A percentile compares a stretch with the other conserved stretches of the same genome.
phyloP scores from a whole-genome alignment of 805 yeast species.

The Kluyveromyces aestuarii region DNA sequence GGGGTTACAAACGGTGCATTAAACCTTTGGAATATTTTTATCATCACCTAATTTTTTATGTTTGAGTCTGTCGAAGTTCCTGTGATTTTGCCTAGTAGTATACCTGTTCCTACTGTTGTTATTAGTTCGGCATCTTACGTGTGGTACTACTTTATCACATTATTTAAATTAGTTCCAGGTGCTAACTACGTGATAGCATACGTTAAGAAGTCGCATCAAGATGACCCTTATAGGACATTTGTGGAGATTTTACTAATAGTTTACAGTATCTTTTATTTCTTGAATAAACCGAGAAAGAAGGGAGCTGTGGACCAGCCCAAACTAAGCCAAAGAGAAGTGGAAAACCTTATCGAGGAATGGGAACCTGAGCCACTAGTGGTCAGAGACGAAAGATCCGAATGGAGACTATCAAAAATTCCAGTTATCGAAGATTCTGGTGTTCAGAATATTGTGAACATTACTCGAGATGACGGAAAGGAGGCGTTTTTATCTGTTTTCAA shows the following conservation, averaged over 20 bases:
- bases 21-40: not conserved
- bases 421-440: conserved; percentile 48
- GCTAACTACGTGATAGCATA: conserved; percentile 45
- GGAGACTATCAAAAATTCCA: conserved; percentile 62
- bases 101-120: conserved; percentile 23
- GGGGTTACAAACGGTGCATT: not conserved
- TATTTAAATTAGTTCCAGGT: conserved; percentile 19
- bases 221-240: conserved; percentile 86
- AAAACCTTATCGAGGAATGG: conserved; percentile 86
- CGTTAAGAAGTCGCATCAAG: conserved; percentile 76
- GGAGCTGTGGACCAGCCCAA: conserved; percentile 61
- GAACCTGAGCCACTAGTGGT: conserved; percentile 75
- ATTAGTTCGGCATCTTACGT: conserved; percentile 16
- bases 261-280: conserved; percentile 77
- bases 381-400: conserved; percentile 41
- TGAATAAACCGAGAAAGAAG: conserved; percentile 61
- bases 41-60: not conserved
- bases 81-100: conserved; percentile 15
- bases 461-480: conserved; percentile 24
- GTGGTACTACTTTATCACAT: conserved; percentile 15
- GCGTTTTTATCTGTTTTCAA: conserved; percentile 40
- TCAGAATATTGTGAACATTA: conserved; percentile 19
- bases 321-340: conserved; percentile 55
- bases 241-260: conserved; percentile 68
- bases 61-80: not conserved